Conservation (phyloP, 2,329 filamentous ascomycete species). For the Aureobasidium vineae region DNA sequence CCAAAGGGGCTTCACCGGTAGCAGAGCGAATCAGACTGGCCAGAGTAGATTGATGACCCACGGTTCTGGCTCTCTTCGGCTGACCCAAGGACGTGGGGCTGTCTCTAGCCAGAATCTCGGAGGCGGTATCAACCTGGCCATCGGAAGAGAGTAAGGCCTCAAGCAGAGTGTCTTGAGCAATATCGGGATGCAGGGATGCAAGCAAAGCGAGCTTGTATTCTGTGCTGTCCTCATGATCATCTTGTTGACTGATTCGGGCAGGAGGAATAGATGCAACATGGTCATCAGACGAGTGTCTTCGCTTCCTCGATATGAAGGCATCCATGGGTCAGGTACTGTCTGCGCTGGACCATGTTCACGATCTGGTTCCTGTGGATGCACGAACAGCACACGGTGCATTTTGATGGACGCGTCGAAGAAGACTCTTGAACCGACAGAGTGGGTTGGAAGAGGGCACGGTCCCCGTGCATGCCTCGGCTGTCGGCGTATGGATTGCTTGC, state of each 20-base stretch:
- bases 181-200: conserved; percentile 67
- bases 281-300: conserved; percentile 29
- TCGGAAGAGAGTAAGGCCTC: conserved; percentile 76
- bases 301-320: conserved; percentile 33
- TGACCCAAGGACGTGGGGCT: conserved; percentile 1
- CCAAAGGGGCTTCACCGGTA: background rate
- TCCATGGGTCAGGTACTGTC: conserved; percentile 31
- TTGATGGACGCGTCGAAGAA: background rate
- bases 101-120: conserved; percentile 52
- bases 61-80: conserved; percentile 30
- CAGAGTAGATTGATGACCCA: conserved; percentile 48
- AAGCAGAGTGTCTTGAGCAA: conserved; percentile 66
- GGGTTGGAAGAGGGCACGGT: background rate
- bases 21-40: conserved; percentile 25
- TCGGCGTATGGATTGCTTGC: background rate
- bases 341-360: background rate
- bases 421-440: background rate
- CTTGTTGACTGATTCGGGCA: conserved; percentile 25
- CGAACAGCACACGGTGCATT: conserved; percentile 11
- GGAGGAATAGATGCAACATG: background rate
- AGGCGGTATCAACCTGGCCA: conserved; percentile 69
- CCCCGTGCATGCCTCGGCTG: background rate
- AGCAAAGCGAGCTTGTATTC: conserved; percentile 86
- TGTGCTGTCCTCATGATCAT: conserved; percentile 70
- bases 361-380: background rate